phyloP scores from a whole-genome alignment of 345 rosid genomes.

The Firmiana major region DNA sequence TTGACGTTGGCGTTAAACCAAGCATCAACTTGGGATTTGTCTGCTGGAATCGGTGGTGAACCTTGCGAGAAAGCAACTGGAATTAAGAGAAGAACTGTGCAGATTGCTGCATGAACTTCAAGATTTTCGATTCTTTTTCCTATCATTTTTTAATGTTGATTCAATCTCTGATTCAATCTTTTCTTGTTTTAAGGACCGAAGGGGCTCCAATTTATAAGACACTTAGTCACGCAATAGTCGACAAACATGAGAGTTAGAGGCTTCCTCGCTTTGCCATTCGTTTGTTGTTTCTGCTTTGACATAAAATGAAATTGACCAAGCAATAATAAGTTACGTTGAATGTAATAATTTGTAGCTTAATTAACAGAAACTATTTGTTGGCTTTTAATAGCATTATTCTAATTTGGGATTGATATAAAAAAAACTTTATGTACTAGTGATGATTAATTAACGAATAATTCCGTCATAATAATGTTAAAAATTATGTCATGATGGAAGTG shows the following conservation, averaged over 20 bases:
- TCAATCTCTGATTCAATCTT: background rate
- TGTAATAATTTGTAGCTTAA: too few species aligned
- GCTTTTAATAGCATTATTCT: too few species aligned
- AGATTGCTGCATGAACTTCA: background rate
- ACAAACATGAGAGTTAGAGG: background rate
- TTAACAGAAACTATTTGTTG: too few species aligned
- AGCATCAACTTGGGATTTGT: background rate
- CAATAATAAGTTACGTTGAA: too few species aligned
- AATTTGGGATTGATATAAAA: too few species aligned
- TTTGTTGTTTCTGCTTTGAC: background rate
- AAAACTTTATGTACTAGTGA: too few species aligned
- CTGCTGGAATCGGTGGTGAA: background rate
- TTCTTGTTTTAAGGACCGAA: background rate
- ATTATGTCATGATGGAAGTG: too few species aligned
- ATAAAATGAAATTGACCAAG: background rate
- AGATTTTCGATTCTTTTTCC: background rate
- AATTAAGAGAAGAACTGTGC: background rate
- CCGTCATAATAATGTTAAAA: too few species aligned
- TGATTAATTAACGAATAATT: too few species aligned
- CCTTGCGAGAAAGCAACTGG: background rate
- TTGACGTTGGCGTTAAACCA: constrained; percentile 4
- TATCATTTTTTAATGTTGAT: background rate
- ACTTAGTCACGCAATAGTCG: background rate
- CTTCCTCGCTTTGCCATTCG: background rate
- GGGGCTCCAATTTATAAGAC: background rate